phyloP scores from a whole-genome alignment of 2,329 filamentous ascomycete species.

The Aspergillus oerlinghausenensis region DNA sequence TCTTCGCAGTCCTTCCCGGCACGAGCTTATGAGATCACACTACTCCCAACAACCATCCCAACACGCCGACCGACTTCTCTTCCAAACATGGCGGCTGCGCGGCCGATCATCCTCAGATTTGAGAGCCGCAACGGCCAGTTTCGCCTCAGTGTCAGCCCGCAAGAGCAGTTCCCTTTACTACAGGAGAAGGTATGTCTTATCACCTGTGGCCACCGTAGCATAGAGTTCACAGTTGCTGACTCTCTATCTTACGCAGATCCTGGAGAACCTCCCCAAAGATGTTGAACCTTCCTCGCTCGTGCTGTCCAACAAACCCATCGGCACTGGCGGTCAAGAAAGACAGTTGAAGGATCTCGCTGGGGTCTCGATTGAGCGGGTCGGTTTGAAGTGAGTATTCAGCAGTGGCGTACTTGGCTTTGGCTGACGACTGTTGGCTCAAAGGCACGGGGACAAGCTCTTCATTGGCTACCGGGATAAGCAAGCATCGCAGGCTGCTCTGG shows the following conservation, averaged over 20 bases:
- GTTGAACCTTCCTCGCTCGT: conserved; percentile 52
- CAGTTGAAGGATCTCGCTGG: conserved; percentile 49
- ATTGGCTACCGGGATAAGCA: conserved; percentile 67
- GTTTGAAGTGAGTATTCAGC: conserved; percentile 47
- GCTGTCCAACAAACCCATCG: conserved; percentile 58
- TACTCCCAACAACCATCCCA: not conserved
- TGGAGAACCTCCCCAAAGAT: conserved; percentile 56
- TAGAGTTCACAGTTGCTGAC: conserved; percentile 6
- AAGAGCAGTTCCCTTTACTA: conserved; percentile 64
- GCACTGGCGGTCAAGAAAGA: conserved; percentile 52
- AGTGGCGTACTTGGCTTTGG: not conserved
- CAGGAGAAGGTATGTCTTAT: conserved; percentile 38
- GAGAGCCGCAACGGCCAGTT: conserved; percentile 91
- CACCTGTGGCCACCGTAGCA: not conserved
- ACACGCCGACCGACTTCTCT: not conserved
- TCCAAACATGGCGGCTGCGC: conserved; percentile 29
- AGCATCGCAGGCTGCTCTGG: conserved; percentile 45
- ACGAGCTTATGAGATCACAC: conserved; percentile 2
- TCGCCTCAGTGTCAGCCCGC: conserved; percentile 71
- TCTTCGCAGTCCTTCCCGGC: not conserved
- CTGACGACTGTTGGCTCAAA: conserved; percentile 35
- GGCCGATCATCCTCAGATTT: conserved; percentile 75
- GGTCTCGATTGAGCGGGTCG: conserved; percentile 54
- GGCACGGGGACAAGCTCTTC: conserved; percentile 89
- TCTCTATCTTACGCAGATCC: conserved; percentile 37